These are phyloP conservation scores for Phalaenopsis hybrid DNA, from an alignment of 116 monocot genomes.

Conservation along the genomic window DNA sequence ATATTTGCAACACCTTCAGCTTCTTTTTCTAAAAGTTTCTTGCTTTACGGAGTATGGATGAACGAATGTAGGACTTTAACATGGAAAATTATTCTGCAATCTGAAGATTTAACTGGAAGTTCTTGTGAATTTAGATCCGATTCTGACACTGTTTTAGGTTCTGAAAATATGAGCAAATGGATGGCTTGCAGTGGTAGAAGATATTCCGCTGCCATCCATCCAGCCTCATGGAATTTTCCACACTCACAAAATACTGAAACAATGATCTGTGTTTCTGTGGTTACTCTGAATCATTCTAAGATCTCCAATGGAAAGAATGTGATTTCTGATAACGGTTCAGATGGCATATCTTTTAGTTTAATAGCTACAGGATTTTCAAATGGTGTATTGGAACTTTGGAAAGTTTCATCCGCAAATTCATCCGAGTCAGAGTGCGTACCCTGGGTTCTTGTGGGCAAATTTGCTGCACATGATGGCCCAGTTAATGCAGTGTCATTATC, in stretches of 20 bases:
- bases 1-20: constrained; percentile 7
- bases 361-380: constrained; percentile 75
- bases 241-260: constrained; percentile 16
- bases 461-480: constrained; percentile 62
- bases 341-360: constrained; percentile 19
- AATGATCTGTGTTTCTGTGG: constrained; percentile 46
- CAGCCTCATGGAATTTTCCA: constrained; percentile 45
- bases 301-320: constrained; percentile 16
- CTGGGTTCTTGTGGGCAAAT: constrained; percentile 68
- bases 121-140: constrained; percentile 19
- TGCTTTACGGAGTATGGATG: constrained; percentile 55
- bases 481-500: constrained; percentile 58
- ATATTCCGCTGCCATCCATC: constrained; percentile 28
- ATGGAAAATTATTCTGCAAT: constrained; percentile 68
- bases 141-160: constrained; percentile 7
- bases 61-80: constrained; percentile 59
- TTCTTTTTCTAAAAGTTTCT: constrained; percentile 49
- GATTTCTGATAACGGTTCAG: constrained; percentile 13
- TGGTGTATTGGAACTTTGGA: constrained; percentile 88
- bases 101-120: constrained; percentile 27
- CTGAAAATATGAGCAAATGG: constrained; percentile 17
- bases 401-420: constrained; percentile 24
- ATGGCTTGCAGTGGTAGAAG: constrained; percentile 19
- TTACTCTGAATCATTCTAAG: constrained; percentile 26
- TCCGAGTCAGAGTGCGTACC: constrained; percentile 16